Evolutionary conservation across 2,329 filamentous ascomycete species (phyloP).

Genomic region (Celoporthe dispersa): DNA sequence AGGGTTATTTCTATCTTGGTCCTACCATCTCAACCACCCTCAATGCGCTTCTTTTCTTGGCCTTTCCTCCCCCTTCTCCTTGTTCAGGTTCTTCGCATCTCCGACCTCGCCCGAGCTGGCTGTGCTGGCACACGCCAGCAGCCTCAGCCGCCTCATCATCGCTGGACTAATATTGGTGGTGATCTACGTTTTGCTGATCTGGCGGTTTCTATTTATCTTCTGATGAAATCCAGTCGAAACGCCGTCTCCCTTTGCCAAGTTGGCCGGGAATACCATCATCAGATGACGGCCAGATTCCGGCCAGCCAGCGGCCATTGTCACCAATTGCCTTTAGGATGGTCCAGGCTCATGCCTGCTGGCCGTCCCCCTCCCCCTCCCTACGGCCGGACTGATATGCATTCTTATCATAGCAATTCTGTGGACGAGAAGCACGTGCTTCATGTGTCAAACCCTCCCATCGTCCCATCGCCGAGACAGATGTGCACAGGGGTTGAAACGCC

Average conservation of each 20-base stretch:
- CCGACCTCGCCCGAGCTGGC: not conserved
- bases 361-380: too few relatives aligned
- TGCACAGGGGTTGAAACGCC: constrained; percentile 19
- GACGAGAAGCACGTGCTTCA: not conserved
- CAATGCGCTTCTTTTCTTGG: not conserved
- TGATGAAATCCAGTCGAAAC: constrained; percentile 20
- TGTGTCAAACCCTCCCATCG: constrained; percentile 18
- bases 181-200: not conserved
- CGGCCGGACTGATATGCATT: not conserved
- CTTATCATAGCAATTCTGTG: not conserved
- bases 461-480: constrained; percentile 24
- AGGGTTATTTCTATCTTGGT: not conserved
- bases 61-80: not conserved
- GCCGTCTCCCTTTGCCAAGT: constrained; percentile 15
- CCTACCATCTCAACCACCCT: not conserved
- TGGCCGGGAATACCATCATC: not conserved
- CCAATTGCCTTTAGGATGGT: not conserved
- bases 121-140: not conserved
- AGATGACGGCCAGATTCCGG: constrained; percentile 18
- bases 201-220: not conserved
- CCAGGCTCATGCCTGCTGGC: not conserved
- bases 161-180: not conserved
- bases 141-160: not conserved
- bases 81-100: not conserved
- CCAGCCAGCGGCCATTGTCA: not conserved